Percentiles rank a stretch among this genome's conserved stretches.
phyloP scores from a whole-genome alignment of 192 early-diverging fungal genomes.

The Fimicolochytrium jonesii region DNA sequence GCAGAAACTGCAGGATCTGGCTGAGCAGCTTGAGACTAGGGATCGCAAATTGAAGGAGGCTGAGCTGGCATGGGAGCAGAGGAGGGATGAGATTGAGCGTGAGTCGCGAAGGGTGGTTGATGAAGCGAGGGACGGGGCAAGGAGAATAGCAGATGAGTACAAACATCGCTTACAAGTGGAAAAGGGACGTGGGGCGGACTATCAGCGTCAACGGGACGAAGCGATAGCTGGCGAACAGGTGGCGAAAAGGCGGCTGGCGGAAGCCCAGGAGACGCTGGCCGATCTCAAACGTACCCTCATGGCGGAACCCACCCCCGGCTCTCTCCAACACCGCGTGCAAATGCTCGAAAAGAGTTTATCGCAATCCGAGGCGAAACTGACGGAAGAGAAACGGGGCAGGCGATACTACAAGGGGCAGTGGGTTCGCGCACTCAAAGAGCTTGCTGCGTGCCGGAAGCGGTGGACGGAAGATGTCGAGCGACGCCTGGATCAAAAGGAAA shows the following conservation, averaged over 20 bases:
- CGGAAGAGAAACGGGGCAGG: constrained; percentile 23
- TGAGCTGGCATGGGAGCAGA: constrained; percentile 10
- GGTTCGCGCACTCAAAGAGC: constrained; percentile 28
- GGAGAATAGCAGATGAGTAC: constrained; percentile 38
- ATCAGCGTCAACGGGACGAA: constrained; percentile 21
- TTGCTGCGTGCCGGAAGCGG: constrained; percentile 2
- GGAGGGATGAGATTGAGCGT: constrained; percentile 18
- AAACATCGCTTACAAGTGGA: constrained; percentile 30
- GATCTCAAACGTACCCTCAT: neutral
- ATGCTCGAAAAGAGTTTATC: constrained; percentile 8
- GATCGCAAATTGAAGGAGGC: constrained; percentile 17
- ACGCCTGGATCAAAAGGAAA: constrained; percentile 17
- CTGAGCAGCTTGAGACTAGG: constrained; percentile 27
- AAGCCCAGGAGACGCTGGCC: neutral
- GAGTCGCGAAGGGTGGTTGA: constrained; percentile 8
- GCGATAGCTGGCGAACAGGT: constrained; percentile 21
- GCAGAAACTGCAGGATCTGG: constrained; percentile 15
- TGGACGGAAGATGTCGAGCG: constrained; percentile 15
- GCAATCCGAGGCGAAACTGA: constrained; percentile 18
- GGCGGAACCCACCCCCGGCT: too few relatives aligned
- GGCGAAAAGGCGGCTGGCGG: neutral
- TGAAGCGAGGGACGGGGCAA: constrained; percentile 24
- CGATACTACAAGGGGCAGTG: constrained; percentile 39
- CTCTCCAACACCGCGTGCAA: too few relatives aligned
- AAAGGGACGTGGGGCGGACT: constrained; percentile 20